A percentile compares a stretch with the other conserved stretches of the same genome.
Evolutionary conservation across 2,329 filamentous ascomycete genomes (phyloP).

Genomic region (Pseudogymnoascus pannorum): DNA sequence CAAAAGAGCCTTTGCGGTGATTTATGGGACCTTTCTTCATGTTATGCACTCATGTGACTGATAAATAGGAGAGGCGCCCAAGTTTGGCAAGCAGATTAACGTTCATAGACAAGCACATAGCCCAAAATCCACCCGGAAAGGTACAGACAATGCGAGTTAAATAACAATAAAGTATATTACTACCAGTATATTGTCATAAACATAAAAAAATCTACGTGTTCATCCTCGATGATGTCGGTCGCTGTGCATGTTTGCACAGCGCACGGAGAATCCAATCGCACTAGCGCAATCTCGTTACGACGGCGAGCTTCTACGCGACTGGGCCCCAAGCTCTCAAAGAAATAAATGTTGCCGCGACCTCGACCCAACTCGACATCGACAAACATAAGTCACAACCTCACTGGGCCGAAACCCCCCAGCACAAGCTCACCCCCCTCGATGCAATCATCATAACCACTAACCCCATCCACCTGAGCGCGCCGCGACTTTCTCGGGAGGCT

Average conservation of each 20-base stretch:
- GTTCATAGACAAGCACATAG: not conserved
- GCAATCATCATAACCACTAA: slow-evolving; percentile 1
- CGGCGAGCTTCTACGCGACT: slow-evolving; percentile 7
- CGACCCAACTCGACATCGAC: slow-evolving; percentile 4
- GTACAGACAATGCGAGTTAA: not conserved
- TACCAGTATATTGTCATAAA: not conserved
- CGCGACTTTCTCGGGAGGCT: slow-evolving; percentile 2
- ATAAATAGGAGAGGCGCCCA: not conserved
- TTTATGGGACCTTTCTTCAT: not conserved
- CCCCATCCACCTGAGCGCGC: slow-evolving; percentile 6
- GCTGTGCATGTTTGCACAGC: not conserved
- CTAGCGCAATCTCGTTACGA: slow-evolving; percentile 8
- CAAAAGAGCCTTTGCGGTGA: not conserved
- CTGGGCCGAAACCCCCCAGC: not conserved
- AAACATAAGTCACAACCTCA: not conserved
- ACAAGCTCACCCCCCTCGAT: slow-evolving; percentile 5
- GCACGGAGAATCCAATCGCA: slow-evolving; percentile 9
- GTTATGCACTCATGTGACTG: not conserved
- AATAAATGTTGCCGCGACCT: slow-evolving; percentile 8
- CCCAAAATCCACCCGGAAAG: not conserved
- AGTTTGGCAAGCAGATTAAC: not conserved
- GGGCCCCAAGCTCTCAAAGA: slow-evolving; percentile 2
- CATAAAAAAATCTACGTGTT: not conserved
- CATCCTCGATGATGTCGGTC: not conserved
- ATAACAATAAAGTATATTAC: not conserved